Conservation (phyloP, 306 rosid species). For the Inga laurina region DNA sequence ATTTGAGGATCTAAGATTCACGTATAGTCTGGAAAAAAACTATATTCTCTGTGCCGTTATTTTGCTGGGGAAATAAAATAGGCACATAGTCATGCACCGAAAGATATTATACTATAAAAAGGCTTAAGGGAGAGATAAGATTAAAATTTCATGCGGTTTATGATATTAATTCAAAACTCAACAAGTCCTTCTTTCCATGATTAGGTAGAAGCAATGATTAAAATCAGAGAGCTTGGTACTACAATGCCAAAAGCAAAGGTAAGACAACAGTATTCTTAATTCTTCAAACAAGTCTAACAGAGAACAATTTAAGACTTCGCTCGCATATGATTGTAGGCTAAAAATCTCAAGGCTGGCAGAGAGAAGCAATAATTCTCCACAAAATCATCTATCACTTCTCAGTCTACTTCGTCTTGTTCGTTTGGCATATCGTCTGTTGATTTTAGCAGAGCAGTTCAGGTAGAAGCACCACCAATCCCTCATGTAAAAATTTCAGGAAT, state of each 20-base stretch:
- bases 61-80: not conserved
- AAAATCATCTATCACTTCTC: no score
- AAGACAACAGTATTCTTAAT: slow-evolving; percentile 34
- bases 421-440: no score
- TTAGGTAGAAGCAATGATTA: slow-evolving; percentile 47
- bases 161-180: not conserved
- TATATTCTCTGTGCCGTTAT: not conserved
- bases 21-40: no score
- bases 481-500: slow-evolving; percentile 34
- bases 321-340: no score
- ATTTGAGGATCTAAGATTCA: no score
- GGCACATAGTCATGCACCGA: not conserved
- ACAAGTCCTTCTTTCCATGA: slow-evolving; percentile 5
- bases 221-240: slow-evolving; percentile 35
- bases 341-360: no score
- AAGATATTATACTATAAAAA: not conserved
- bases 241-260: slow-evolving; percentile 46
- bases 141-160: not conserved
- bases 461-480: slow-evolving; percentile 44
- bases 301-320: slow-evolving; percentile 2
- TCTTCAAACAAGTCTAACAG: not conserved
- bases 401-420: no score
- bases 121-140: not conserved
- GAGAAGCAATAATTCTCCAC: no score
- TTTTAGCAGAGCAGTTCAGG: no score